These are phyloP conservation scores for Phytophthora boehmeriae DNA, from an alignment of 352 stramenopile genomes.

Conservation along the genomic window DNA sequence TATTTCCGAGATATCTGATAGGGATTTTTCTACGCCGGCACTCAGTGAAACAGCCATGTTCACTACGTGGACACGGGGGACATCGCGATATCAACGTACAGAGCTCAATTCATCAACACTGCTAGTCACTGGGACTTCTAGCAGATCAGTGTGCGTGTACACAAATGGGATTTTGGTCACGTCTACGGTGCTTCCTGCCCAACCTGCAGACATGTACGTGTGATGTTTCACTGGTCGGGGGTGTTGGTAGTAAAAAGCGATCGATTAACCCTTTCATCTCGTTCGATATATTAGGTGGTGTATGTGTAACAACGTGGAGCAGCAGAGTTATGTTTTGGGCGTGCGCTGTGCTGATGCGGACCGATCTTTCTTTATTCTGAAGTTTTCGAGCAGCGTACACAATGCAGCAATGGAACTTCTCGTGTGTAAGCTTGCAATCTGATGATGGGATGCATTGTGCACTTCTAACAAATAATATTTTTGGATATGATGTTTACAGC, in stretches of 20 bases:
- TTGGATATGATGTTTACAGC: conserved; percentile 24
- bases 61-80: conserved; percentile 8
- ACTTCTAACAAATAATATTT: conserved; percentile 5
- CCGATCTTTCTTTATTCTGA: conserved; percentile 58
- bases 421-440: conserved; percentile 37
- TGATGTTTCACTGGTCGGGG: background rate
- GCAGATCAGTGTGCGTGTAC: conserved; percentile 53
- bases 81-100: background rate
- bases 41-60: conserved; percentile 3
- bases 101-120: conserved; percentile 33
- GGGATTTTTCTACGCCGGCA: conserved; percentile 17
- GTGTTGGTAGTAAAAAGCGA: too few species aligned
- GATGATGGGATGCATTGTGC: background rate
- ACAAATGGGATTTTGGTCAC: conserved; percentile 47
- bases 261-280: too few species aligned
- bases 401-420: conserved; percentile 47
- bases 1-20: conserved; percentile 26
- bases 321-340: conserved; percentile 34
- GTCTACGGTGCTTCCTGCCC: conserved; percentile 49
- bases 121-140: conserved; percentile 50
- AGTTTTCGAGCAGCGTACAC: conserved; percentile 37
- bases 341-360: conserved; percentile 53
- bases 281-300: conserved; percentile 16
- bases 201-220: conserved; percentile 54
- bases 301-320: conserved; percentile 24